These are phyloP conservation scores for Aegilops umbellulata DNA, from an alignment of 176 grass and related monocot species.

Conservation along the genomic window DNA sequence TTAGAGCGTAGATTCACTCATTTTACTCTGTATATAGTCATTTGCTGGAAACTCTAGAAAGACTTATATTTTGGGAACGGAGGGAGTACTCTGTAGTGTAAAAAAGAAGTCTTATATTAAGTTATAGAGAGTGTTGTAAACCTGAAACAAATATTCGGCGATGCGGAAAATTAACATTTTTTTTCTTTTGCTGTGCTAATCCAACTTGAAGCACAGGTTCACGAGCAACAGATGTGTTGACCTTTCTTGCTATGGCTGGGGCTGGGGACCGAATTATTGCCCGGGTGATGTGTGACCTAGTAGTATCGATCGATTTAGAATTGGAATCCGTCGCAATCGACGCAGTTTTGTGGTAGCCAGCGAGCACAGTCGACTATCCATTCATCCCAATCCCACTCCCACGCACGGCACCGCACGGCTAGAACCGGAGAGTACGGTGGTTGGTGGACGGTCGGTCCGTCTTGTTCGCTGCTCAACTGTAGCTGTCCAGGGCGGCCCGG, in stretches of 20 bases:
- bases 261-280: not conserved
- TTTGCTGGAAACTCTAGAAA: no score
- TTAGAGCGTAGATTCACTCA: no score
- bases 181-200: not conserved
- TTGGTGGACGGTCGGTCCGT: not conserved
- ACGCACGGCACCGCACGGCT: not conserved
- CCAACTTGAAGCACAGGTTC: not conserved
- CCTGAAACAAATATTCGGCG: no score
- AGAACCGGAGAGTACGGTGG: not conserved
- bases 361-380: not conserved
- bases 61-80: no score
- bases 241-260: not conserved
- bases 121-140: no score
- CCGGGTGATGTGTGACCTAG: not conserved
- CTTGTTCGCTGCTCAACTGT: conserved; percentile 7
- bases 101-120: no score
- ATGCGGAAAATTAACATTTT: no score
- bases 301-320: not conserved
- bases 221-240: not conserved
- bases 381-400: not conserved
- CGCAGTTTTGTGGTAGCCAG: not conserved
- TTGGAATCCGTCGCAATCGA: not conserved
- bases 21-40: no score
- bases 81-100: no score
- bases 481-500: not conserved